These are phyloP conservation scores for Borealophlyctis nickersoniae DNA, from an alignment of 192 early-diverging fungal species.

Conservation along the genomic window DNA sequence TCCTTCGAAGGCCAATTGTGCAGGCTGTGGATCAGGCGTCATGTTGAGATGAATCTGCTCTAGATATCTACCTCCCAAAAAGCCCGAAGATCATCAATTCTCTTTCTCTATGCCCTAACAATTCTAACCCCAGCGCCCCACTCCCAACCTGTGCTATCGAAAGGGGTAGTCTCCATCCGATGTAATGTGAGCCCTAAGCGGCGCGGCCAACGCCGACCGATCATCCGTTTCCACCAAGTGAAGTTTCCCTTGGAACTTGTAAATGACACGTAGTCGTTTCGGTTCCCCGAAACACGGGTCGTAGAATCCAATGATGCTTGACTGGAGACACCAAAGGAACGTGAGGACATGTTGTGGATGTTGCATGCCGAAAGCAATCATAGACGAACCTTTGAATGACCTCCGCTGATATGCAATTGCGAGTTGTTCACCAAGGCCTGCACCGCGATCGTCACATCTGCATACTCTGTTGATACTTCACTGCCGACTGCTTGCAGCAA, in stretches of 20 bases:
- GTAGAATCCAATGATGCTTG: constrained; percentile 88
- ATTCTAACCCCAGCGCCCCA: too few relatives aligned
- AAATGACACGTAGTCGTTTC: constrained; percentile 82
- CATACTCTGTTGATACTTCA: constrained; percentile 24
- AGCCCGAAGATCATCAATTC: too few relatives aligned
- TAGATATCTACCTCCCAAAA: too few relatives aligned
- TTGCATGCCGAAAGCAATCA: not conserved
- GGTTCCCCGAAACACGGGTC: constrained; percentile 88
- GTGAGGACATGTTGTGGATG: too few relatives aligned
- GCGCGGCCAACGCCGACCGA: constrained; percentile 72
- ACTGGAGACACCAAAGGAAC: constrained; percentile 42
- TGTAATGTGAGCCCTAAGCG: constrained; percentile 72
- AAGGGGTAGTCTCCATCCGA: too few relatives aligned
- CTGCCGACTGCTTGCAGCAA: not conserved
- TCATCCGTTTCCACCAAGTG: constrained; percentile 84
- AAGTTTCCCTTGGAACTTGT: constrained; percentile 73
- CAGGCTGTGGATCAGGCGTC: too few relatives aligned
- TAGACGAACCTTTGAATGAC: constrained; percentile 80
- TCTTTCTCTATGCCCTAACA: too few relatives aligned
- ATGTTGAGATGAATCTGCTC: too few relatives aligned
- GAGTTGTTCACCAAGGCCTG: constrained; percentile 81
- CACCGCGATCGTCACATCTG: constrained; percentile 85
- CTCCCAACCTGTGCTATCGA: too few relatives aligned
- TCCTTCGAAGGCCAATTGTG: too few relatives aligned
- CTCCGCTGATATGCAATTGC: constrained; percentile 83